A percentile compares a stretch with the other conserved stretches of the same genome.
These are phyloP conservation scores for Fomitopsis pulvina DNA, from an alignment of 768 basidiomycete genomes.

Conservation along the genomic window DNA sequence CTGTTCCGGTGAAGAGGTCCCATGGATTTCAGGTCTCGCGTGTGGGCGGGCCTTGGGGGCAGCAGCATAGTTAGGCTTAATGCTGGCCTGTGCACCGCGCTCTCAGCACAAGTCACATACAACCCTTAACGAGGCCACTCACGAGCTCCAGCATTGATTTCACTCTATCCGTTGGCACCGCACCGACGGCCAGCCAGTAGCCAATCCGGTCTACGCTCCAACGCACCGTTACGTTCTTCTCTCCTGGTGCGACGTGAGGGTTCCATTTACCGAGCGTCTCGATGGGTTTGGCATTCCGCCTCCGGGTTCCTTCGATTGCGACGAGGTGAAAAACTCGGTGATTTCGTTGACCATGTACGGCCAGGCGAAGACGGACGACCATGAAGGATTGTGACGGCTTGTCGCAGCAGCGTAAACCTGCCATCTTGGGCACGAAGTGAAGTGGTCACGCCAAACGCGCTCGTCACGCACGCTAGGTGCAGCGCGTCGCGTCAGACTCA, in stretches of 20 bases:
- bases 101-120: background rate
- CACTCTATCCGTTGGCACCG: conserved; percentile 73
- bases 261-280: conserved; percentile 85
- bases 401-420: background rate
- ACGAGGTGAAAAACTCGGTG: conserved; percentile 80
- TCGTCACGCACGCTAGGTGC: background rate
- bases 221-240: conserved; percentile 64
- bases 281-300: conserved; percentile 79
- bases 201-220: conserved; percentile 91
- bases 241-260: conserved; percentile 49
- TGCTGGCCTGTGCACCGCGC: background rate
- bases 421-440: background rate
- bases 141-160: conserved; percentile 76
- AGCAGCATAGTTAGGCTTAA: background rate
- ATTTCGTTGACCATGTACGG: conserved; percentile 73
- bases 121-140: conserved; percentile 20
- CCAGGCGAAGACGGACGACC: conserved; percentile 81
- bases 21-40: background rate
- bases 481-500: conserved; percentile 1
- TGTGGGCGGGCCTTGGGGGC: background rate
- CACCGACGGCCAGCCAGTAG: conserved; percentile 86
- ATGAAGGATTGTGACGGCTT: conserved; percentile 31
- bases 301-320: conserved; percentile 63
- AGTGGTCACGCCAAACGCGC: background rate
- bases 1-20: background rate